These are phyloP conservation scores for Talaromyces sp. DNA, from an alignment of 2,329 filamentous ascomycete species.

Conservation along the genomic window DNA sequence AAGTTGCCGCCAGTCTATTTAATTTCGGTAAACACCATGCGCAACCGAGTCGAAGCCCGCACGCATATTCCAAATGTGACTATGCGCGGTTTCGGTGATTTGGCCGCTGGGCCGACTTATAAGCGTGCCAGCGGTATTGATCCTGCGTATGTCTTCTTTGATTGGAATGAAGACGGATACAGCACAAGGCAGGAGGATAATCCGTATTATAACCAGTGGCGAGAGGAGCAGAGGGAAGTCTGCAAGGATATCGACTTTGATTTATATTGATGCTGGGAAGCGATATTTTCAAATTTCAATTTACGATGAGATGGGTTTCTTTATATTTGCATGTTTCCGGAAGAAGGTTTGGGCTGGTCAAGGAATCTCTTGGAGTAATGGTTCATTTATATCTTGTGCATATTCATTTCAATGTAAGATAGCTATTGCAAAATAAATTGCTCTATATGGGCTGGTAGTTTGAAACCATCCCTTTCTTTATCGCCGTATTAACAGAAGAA, in stretches of 20 bases:
- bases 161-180: slow-evolving; percentile 27
- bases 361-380: neutral
- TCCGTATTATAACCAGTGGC: slow-evolving; percentile 32
- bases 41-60: slow-evolving; percentile 28
- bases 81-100: slow-evolving; percentile 26
- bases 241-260: slow-evolving; percentile 34
- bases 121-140: slow-evolving; percentile 13
- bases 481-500: neutral
- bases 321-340: neutral
- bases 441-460: neutral
- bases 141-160: slow-evolving; percentile 37
- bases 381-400: neutral
- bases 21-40: slow-evolving; percentile 32
- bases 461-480: neutral
- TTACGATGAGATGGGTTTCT: neutral
- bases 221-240: slow-evolving; percentile 27
- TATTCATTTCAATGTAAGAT: slow-evolving; percentile 1
- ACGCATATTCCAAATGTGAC: slow-evolving; percentile 30
- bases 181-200: slow-evolving; percentile 26
- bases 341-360: neutral
- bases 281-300: too few relatives aligned
- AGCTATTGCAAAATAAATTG: neutral
- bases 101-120: slow-evolving; percentile 23
- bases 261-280: neutral
- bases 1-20: slow-evolving; percentile 30